Base-by-base conservation (phyloP, 352 stramenopile genomes). In the Phytophthora citricola region DNA sequence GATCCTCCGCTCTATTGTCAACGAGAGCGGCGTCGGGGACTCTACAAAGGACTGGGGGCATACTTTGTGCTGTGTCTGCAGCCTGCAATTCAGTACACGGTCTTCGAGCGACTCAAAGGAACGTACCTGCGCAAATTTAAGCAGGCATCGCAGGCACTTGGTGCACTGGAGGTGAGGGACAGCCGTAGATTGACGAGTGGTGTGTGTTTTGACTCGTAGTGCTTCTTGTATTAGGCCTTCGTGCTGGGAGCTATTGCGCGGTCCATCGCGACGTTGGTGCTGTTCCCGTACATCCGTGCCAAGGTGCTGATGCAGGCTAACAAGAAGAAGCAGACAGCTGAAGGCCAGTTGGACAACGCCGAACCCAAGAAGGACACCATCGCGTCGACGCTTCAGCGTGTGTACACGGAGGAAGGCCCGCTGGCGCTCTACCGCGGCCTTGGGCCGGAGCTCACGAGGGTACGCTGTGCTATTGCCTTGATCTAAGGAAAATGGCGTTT, bases 31-130 rank as follows among this genome's bases (percentile, higher is more conserved):
- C 20, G 40, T 83, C 11, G 67, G 57, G 88, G 85, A 22, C 92
- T 97, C 52, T 97, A 97, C 81, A 94, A 94, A 56, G 89, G 89
- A 15, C 84, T 97, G 38, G 76, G 85, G n/a, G 89, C 95, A 5
- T 98, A 97, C 71, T 95, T 95, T 58, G 90, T 99, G 40, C 83
- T 99, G 17, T 99, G 96, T 72, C 75, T 99, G 49, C 98, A 99
- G 81, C 97, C 97, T 10, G 96, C 97, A 12, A 98, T 99, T 66
- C 96, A 98, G 67, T 99, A 98, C 73, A 98, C 96, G 12, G 87
- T 98, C 22, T 99, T 98, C 68, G 96, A 99, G 71, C 87, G 97
- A 52, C 57, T 95, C 58, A 87, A 93, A 62, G 69, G 77, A 44
- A 27, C 91, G 24, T 94, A 94, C 46, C 58, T 94, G 50, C 79